Evolutionary conservation across 495 filamentous ascomycete genomes (phyloP).

Genomic region (Aspergillus incahuasiensis): DNA sequence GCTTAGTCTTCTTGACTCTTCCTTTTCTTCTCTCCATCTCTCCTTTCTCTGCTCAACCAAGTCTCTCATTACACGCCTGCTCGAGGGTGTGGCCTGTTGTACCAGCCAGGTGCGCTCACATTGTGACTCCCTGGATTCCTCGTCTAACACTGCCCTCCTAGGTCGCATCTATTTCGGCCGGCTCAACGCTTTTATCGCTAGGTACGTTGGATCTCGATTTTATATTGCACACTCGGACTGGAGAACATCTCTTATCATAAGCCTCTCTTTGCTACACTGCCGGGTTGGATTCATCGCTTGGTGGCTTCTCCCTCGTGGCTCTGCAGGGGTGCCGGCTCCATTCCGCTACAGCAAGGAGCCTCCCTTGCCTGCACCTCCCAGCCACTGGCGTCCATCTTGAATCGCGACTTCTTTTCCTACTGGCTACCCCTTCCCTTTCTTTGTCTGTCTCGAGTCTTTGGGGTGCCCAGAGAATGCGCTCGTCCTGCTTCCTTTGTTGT

Average conservation of each 20-base stretch:
- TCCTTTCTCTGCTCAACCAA: background rate
- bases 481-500: background rate
- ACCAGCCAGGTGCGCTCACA: background rate
- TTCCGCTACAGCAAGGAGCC: conserved; percentile 15
- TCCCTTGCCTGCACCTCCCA: conserved; percentile 14
- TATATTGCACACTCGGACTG: no score
- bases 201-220: conserved; percentile 1
- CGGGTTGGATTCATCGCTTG: background rate
- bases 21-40: background rate
- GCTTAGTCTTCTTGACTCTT: background rate
- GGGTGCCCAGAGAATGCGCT: background rate
- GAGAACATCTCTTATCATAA: no score
- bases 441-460: background rate
- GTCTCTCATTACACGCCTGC: background rate
- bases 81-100: background rate
- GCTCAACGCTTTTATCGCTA: background rate
- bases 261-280: no score
- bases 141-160: background rate
- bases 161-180: conserved; percentile 1
- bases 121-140: conserved; percentile 5
- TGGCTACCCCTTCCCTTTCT: background rate
- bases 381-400: conserved; percentile 10
- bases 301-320: conserved; percentile 1
- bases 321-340: background rate
- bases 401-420: background rate